Evolutionary conservation across 2,329 filamentous ascomycete species (phyloP).

Genomic region (Xylariaceae sp.): DNA sequence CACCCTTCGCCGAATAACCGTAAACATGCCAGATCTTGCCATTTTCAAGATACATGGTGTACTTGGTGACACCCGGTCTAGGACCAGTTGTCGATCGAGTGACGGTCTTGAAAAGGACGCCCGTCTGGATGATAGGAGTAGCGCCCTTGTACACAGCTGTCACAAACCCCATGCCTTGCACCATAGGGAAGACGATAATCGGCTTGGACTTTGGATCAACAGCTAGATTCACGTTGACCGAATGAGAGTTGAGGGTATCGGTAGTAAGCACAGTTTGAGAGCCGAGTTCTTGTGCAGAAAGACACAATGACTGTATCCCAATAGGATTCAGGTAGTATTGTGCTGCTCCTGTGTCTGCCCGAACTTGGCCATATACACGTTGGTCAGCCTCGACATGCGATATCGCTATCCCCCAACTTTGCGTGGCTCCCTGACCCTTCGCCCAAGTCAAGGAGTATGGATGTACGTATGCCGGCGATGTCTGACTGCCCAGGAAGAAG

Average conservation of each 20-base stretch:
- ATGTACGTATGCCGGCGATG: conserved; percentile 67
- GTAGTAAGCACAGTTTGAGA: conserved; percentile 54
- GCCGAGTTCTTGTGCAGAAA: conserved; percentile 75
- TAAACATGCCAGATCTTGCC: conserved; percentile 79
- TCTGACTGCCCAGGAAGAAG: conserved; percentile 73
- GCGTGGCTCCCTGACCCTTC: conserved; percentile 58
- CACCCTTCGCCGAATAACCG: conserved; percentile 57
- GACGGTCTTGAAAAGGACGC: conserved; percentile 70
- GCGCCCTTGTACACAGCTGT: conserved; percentile 72
- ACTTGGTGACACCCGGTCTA: conserved; percentile 70
- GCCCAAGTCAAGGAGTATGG: conserved; percentile 71
- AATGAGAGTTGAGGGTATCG: conserved; percentile 56
- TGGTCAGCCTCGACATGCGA: conserved; percentile 70
- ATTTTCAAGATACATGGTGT: conserved; percentile 69
- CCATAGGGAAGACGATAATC: conserved; percentile 72
- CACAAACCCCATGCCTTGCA: conserved; percentile 87
- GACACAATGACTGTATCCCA: conserved; percentile 74
- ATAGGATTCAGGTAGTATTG: conserved; percentile 79
- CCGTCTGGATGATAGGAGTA: conserved; percentile 71
- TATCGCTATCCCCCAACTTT: conserved; percentile 75
- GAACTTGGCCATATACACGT: conserved; percentile 62
- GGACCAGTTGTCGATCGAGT: conserved; percentile 54
- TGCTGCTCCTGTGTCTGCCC: conserved; percentile 55
- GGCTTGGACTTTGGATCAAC: conserved; percentile 51
- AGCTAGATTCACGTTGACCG: conserved; percentile 65